Evolutionary conservation across 2,329 filamentous ascomycete genomes (phyloP).

Genomic region (Colletotrichum noveboracense): DNA sequence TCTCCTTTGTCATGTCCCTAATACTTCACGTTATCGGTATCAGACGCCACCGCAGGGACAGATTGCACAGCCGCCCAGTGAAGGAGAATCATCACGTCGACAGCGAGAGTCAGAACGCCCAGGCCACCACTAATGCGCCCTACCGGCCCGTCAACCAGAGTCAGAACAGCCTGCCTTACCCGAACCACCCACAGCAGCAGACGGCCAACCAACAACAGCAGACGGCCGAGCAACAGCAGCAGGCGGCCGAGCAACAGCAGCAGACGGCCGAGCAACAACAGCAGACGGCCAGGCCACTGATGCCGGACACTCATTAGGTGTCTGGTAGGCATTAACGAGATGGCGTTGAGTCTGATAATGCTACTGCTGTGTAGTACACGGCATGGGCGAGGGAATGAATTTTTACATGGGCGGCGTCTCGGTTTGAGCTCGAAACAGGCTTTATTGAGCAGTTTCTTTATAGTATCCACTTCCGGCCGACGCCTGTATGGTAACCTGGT

Average conservation of each 20-base stretch:
- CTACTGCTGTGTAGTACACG: neutral
- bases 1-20: constrained; percentile 47
- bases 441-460: neutral
- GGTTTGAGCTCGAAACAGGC: neutral
- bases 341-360: neutral
- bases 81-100: constrained; percentile 6
- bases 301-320: neutral
- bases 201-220: constrained; percentile 16
- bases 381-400: neutral
- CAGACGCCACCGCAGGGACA: constrained; percentile 47
- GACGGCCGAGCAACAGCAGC: constrained; percentile 20
- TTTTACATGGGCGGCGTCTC: neutral
- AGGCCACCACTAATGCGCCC: neutral
- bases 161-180: neutral
- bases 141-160: neutral
- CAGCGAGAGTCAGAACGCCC: constrained; percentile 27
- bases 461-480: neutral
- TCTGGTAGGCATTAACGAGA: neutral
- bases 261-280: constrained; percentile 26
- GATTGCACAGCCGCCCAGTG: constrained; percentile 38
- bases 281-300: neutral
- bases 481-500: neutral
- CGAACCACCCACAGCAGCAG: constrained; percentile 17
- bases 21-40: constrained; percentile 45
- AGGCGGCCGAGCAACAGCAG: constrained; percentile 22